Evolutionary conservation across 2,329 filamentous ascomycete genomes (phyloP), one percentile per base, ranked within the genome.

Genomic region (Fusarium napiforme): DNA sequence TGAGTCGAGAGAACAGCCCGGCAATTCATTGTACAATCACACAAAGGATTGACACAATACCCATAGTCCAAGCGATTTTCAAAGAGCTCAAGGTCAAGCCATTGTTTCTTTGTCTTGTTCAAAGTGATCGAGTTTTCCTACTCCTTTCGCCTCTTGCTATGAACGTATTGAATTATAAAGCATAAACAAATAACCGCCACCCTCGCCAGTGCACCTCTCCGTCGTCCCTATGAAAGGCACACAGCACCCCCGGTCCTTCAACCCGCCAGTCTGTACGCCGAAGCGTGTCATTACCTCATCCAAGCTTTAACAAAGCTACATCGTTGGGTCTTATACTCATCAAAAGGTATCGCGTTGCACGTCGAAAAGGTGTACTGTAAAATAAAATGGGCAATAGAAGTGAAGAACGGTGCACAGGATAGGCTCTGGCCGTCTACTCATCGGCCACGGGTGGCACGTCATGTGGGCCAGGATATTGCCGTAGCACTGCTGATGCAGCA

Each of bases 111-210:
- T 77, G 67, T 71, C 50, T 71, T 75, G 70, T 72, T 78, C 64
- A 77, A 77, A 71, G 64, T 68, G 43, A 78, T 68, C 47, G 76
- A 75, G 69, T 74, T 75, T 78, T 77, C 77, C 74, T 80, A 78
- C 80, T 81, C 79, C 75, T 69, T 81, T 81, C 80, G 80, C 80
- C 80, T 77, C 75, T 75, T 78, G 78, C 79, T 80, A 80, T 80
- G 75, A 77, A 75, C 71, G 74, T 75, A 65, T 71, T 71, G 75
- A 73, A 78, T 76, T 75, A 77, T 69, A 75, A 74, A 74, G 70
- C 64, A 72, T 68, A 75, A 74, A 72, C 62, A 75, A 74, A 74
- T 61, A 70, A 64, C 67, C 66, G 61, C 62, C 68, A 73, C 70
- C 66, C 71, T 59, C 15, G 19, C 72, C 73, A 59, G 65, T 71